Conservation (phyloP, 2,329 filamentous ascomycete species). For the Colletotrichum gloeosporioides region DNA sequence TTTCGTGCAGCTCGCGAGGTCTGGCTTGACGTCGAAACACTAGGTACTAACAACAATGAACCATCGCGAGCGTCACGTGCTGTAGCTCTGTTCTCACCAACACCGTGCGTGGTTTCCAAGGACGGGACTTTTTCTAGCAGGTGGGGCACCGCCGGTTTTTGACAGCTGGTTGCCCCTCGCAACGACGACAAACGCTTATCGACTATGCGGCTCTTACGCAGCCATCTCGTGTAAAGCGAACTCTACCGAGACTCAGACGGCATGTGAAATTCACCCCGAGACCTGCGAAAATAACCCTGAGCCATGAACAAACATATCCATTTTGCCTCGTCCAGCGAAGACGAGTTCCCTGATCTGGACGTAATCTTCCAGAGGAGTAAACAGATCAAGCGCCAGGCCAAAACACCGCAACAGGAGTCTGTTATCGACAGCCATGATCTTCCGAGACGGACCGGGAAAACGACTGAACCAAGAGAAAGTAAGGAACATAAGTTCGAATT, state of each 20-base stretch:
- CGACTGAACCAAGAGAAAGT: background rate
- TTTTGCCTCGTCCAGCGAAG: conserved; percentile 38
- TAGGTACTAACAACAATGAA: too few relatives aligned
- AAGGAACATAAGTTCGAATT: background rate
- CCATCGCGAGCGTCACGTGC: background rate
- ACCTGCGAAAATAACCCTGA: background rate
- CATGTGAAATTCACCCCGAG: background rate
- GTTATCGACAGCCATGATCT: background rate
- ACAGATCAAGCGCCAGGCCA: background rate
- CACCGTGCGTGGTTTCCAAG: background rate
- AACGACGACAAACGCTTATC: background rate
- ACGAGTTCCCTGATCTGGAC: conserved; percentile 47
- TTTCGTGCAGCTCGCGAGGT: background rate
- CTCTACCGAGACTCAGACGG: background rate
- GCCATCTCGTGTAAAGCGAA: background rate
- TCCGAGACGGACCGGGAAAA: background rate
- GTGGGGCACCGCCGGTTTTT: background rate
- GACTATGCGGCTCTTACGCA: background rate
- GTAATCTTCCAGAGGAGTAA: conserved; percentile 28
- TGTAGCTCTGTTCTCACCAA: background rate
- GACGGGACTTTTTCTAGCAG: background rate
- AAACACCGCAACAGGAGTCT: conserved; percentile 8
- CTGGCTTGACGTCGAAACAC: background rate
- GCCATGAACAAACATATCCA: conserved; percentile 26
- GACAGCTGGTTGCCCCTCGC: conserved; percentile 12